A percentile compares a stretch with the other conserved stretches of the same genome.
Conservation (phyloP, 2,329 filamentous ascomycete genomes). For the Colletotrichum viniferum region DNA sequence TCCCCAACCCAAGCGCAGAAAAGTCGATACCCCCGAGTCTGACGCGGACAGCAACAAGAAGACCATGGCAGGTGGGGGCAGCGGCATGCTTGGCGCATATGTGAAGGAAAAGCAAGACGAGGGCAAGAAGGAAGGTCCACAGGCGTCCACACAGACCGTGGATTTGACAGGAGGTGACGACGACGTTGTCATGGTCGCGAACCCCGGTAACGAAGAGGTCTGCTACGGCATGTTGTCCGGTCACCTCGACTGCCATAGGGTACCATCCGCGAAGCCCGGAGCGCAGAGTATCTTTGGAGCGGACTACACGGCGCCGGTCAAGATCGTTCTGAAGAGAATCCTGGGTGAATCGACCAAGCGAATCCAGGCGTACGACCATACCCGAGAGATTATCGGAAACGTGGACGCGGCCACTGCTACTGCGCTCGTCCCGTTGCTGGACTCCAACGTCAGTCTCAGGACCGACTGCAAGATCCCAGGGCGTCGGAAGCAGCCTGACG, state of each 20-base stretch:
- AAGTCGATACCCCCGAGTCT: conserved; percentile 50
- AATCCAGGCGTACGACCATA: conserved; percentile 78
- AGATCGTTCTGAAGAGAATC: conserved; percentile 69
- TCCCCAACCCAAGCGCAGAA: conserved; percentile 70
- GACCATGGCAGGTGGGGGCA: conserved; percentile 43
- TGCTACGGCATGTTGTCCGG: conserved; percentile 82
- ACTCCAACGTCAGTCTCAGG: conserved; percentile 68
- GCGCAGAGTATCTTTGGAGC: conserved; percentile 62
- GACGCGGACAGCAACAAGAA: conserved; percentile 42
- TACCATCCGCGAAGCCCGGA: conserved; percentile 72
- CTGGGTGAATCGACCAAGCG: conserved; percentile 58
- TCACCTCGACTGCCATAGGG: conserved; percentile 67
- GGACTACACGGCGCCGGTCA: conserved; percentile 74
- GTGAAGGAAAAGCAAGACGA: conserved; percentile 64
- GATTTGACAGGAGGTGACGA: conserved; percentile 68
- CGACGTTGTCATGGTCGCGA: conserved; percentile 60
- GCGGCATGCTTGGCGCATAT: conserved; percentile 68
- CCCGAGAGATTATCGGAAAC: conserved; percentile 74
- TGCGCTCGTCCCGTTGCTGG: conserved; percentile 75
- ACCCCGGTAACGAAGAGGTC: conserved; percentile 71
- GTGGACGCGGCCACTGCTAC: conserved; percentile 71
- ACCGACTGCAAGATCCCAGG: conserved; percentile 74
- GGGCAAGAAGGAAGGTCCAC: conserved; percentile 33
- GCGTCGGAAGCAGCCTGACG: conserved; percentile 65
- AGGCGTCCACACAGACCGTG: conserved; percentile 46